phyloP scores from a whole-genome alignment of 2,329 filamentous ascomycete species.

The Exophiala aquamarina region DNA sequence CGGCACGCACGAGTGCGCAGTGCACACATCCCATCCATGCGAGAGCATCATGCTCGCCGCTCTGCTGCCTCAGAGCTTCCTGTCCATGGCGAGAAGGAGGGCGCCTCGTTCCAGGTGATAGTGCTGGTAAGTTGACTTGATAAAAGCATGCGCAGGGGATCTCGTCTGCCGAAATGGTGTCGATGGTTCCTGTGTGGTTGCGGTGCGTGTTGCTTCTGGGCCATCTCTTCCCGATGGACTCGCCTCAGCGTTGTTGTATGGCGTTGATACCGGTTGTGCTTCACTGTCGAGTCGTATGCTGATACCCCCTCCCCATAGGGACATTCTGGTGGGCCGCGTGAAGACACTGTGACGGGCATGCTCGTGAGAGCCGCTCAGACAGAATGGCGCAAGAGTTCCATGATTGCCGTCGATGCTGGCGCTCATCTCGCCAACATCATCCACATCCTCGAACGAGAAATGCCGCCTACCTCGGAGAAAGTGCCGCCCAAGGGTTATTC shows the following conservation, averaged over 20 bases:
- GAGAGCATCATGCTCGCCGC: slow-evolving; percentile 17
- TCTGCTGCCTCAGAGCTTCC: slow-evolving; percentile 19
- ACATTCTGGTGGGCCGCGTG: slow-evolving; percentile 81
- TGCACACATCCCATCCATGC: slow-evolving; percentile 14
- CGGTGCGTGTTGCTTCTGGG: slow-evolving; percentile 2
- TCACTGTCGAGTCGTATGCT: neutral
- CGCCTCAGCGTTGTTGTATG: neutral
- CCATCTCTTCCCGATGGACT: neutral
- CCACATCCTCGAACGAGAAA: slow-evolving; percentile 68
- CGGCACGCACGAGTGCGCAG: neutral
- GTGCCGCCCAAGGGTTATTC: slow-evolving; percentile 30
- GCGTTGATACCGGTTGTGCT: too few relatives aligned
- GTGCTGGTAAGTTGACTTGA: slow-evolving; percentile 56
- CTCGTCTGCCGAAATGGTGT: too few relatives aligned
- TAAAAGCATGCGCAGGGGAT: neutral
- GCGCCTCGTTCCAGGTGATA: slow-evolving; percentile 68
- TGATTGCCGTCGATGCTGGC: slow-evolving; percentile 91
- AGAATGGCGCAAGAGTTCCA: slow-evolving; percentile 76
- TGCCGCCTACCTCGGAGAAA: slow-evolving; percentile 32
- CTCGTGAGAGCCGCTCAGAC: slow-evolving; percentile 79
- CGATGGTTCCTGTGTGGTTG: neutral
- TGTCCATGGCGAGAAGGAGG: slow-evolving; percentile 29
- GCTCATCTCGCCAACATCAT: slow-evolving; percentile 84
- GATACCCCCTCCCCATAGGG: slow-evolving; percentile 61
- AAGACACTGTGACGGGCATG: slow-evolving; percentile 86